Conservation (phyloP, 1,139 yeast species). For the Geotrichum aggregatum region DNA sequence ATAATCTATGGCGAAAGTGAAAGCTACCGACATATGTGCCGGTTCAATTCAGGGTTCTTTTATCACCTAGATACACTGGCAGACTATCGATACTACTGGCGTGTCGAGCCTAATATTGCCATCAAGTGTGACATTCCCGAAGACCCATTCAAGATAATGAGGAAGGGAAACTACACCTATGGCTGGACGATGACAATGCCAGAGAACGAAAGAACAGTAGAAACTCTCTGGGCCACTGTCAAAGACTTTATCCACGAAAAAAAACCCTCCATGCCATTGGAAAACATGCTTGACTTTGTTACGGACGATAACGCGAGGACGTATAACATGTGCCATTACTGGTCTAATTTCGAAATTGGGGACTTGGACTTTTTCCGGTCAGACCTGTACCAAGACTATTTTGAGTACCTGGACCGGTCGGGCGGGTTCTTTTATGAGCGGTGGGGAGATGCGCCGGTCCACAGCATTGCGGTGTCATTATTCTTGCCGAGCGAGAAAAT, state of each 20-base stretch:
- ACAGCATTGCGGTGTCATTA: conserved; percentile 73
- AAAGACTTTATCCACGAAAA: conserved; percentile 51
- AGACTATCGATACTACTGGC: conserved; percentile 64
- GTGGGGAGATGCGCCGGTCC: conserved; percentile 87
- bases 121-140: conserved; percentile 60
- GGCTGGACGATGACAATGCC: conserved; percentile 66
- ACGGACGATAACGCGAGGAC: conserved; percentile 52
- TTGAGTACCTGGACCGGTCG: conserved; percentile 53
- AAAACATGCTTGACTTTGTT: conserved; percentile 68
- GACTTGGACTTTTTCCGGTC: conserved; percentile 69
- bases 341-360: conserved; percentile 75
- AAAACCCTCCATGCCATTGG: conserved; percentile 54
- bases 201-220: conserved; percentile 56
- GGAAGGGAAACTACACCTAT: conserved; percentile 53
- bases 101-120: conserved; percentile 65
- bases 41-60: conserved; percentile 66
- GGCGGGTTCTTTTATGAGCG: conserved; percentile 78
- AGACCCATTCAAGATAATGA: conserved; percentile 63
- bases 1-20: conserved; percentile 61
- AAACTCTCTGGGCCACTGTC: conserved; percentile 56
- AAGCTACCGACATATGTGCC: conserved; percentile 70
- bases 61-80: conserved; percentile 52
- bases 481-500: conserved; percentile 61
- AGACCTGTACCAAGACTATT: conserved; percentile 59
- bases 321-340: conserved; percentile 74